Base-by-base conservation (phyloP, 2,329 filamentous ascomycete species). In the Allantophomopsis lycopodina region DNA sequence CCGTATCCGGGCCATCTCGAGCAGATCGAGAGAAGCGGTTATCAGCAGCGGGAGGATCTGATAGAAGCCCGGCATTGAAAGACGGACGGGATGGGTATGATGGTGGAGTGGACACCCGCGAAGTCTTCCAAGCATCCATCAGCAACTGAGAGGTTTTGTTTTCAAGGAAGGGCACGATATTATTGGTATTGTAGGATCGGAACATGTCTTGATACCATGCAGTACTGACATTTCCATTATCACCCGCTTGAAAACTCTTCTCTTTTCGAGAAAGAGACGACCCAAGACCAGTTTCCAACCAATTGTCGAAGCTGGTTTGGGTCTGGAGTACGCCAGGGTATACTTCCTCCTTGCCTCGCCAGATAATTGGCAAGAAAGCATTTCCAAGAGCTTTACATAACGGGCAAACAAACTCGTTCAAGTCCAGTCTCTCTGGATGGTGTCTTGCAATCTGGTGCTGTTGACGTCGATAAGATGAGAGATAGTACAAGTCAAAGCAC, bases 301-400 rank as follows among this genome's bases (percentile, higher is more conserved):
- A 56, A 3, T 51, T 66, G 3, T 76, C 68, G 53, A 94, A 89
- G 1, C 68, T 57, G 14, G 59, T 59, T 23, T 68, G 55, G 5
- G 76, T 62, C 38, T 76, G 68, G 31, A 95, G 62, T n/a, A 75
- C 68, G 3, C 83, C 80, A 0, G 85, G 79, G 45, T 88, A 86
- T 2, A 78, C 75, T 54, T 94, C 84, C 50, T 93, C 84, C 53
- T 93, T 81, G 18, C 83, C 83, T 56, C 88, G 93, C 91, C 91
- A 98, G 31, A 94, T 79, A 45, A 98, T 86, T 0, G 93, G 93
- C 31, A 98, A 59, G 61, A 98, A 98, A 0, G 85, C 76, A 55
- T 98, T 98, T 2, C 91, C 91, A 1, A 98, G 69, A 3, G 91
- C 93, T 60, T 98, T 98, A 65, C 91, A 98, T 1, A 98, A 68